A percentile compares a stretch with the other conserved stretches of the same genome.
phyloP scores from a whole-genome alignment of 73 alveolate species.

The Blepharisma japonicum region DNA sequence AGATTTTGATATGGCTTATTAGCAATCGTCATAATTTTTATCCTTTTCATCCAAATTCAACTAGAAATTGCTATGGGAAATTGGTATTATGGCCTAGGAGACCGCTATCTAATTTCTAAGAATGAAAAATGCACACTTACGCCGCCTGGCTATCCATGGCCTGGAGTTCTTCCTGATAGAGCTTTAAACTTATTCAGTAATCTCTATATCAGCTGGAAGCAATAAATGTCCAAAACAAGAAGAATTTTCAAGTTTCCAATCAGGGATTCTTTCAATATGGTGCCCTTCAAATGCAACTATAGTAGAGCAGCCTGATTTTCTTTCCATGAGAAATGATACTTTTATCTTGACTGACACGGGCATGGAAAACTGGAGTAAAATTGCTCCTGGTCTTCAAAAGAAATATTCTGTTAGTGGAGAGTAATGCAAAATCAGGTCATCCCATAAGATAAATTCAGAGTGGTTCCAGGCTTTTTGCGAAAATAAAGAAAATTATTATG shows the following conservation, averaged over 20 bases:
- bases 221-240: background rate
- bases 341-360: slow-evolving; percentile 21
- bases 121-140: background rate
- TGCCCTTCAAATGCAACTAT: background rate
- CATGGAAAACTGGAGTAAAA: slow-evolving; percentile 3
- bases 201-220: slow-evolving; percentile 21
- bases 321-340: slow-evolving; percentile 26
- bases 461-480: slow-evolving; percentile 22
- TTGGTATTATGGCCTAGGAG: slow-evolving; percentile 12
- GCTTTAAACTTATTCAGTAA: slow-evolving; percentile 21
- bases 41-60: too few species aligned
- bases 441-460: slow-evolving; percentile 6
- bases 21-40: too few species aligned
- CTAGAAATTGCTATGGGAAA: too few species aligned
- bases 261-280: background rate
- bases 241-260: background rate
- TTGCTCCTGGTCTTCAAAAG: background rate
- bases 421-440: background rate
- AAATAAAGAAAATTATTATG: slow-evolving; percentile 26
- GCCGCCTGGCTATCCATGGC: slow-evolving; percentile 22
- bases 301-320: slow-evolving; percentile 18
- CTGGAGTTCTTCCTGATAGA: slow-evolving; percentile 16
- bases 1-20: too few species aligned
- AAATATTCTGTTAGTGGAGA: background rate
- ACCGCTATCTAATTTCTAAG: background rate